These are phyloP conservation scores for Bruguiera gymnorhiza DNA, from an alignment of 345 rosid species.

Conservation along the genomic window DNA sequence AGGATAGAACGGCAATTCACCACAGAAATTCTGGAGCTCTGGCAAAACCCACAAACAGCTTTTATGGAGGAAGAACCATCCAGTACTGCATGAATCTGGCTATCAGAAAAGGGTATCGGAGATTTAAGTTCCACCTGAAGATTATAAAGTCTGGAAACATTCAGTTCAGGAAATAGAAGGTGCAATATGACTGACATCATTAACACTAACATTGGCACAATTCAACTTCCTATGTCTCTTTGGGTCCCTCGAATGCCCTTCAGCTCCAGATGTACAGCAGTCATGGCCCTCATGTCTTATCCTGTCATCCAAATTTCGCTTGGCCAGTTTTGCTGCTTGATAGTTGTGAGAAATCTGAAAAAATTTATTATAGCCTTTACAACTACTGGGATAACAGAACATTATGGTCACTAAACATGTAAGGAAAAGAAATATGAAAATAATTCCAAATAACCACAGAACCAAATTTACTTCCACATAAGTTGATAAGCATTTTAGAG, in stretches of 20 bases:
- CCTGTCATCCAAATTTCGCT: constrained; percentile 26
- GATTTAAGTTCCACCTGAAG: constrained; percentile 11
- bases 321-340: constrained; percentile 19
- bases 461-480: background rate
- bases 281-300: constrained; percentile 27
- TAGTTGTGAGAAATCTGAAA: constrained; percentile 36
- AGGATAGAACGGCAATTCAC: constrained; percentile 26
- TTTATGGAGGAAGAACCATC: constrained; percentile 20
- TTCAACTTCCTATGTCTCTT: constrained; percentile 55
- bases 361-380: constrained; percentile 2
- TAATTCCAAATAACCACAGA: background rate
- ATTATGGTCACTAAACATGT: background rate
- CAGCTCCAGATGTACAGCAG: constrained; percentile 34
- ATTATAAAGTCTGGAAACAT: constrained; percentile 18
- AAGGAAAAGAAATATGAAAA: no score
- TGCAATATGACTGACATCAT: constrained; percentile 7
- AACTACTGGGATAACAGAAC: background rate
- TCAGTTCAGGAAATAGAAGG: constrained; percentile 18
- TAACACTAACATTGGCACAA: constrained; percentile 19
- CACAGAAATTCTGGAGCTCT: constrained; percentile 48
- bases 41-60: constrained; percentile 71
- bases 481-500: background rate
- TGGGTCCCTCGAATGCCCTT: constrained; percentile 28
- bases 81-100: constrained; percentile 14
- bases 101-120: constrained; percentile 4